phyloP scores from a whole-genome alignment of 2,329 filamentous ascomycete species.

The Talaromyces sp. region DNA sequence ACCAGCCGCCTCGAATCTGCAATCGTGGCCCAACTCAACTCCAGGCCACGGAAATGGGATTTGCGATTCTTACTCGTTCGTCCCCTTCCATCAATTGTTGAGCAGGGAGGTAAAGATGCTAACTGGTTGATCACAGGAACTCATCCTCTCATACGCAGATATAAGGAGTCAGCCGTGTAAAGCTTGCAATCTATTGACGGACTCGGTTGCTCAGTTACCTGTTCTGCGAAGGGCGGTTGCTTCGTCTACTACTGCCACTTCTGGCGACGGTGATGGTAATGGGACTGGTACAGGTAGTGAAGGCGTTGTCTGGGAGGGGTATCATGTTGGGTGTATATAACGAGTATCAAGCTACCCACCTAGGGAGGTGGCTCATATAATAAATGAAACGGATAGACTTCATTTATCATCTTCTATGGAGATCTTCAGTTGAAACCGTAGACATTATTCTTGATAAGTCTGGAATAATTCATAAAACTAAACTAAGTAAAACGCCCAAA shows the following conservation, averaged over 20 bases:
- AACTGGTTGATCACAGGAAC: slow-evolving; percentile 31
- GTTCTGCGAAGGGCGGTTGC: slow-evolving; percentile 29
- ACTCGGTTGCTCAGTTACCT: slow-evolving; percentile 40
- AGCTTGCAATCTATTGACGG: slow-evolving; percentile 38
- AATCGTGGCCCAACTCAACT: slow-evolving; percentile 34
- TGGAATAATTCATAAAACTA: not conserved
- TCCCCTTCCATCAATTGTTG: not conserved
- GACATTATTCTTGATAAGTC: not conserved
- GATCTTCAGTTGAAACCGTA: no score
- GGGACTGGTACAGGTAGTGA: not conserved
- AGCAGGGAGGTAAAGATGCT: not conserved
- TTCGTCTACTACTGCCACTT: not conserved
- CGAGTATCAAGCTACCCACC: not conserved
- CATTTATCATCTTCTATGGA: no score
- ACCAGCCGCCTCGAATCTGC: slow-evolving; percentile 34
- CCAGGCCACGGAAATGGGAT: slow-evolving; percentile 38
- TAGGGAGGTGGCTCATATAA: not conserved
- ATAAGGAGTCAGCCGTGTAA: slow-evolving; percentile 39
- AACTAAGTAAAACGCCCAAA: not conserved
- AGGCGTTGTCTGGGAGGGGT: slow-evolving; percentile 32
- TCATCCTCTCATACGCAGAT: slow-evolving; percentile 42
- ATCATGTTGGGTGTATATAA: slow-evolving; percentile 33
- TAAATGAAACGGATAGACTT: no score
- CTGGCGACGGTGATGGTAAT: not conserved
- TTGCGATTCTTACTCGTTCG: slow-evolving; percentile 39